Conservation (phyloP, 2,329 filamentous ascomycete genomes). For the Nemania sp. region DNA sequence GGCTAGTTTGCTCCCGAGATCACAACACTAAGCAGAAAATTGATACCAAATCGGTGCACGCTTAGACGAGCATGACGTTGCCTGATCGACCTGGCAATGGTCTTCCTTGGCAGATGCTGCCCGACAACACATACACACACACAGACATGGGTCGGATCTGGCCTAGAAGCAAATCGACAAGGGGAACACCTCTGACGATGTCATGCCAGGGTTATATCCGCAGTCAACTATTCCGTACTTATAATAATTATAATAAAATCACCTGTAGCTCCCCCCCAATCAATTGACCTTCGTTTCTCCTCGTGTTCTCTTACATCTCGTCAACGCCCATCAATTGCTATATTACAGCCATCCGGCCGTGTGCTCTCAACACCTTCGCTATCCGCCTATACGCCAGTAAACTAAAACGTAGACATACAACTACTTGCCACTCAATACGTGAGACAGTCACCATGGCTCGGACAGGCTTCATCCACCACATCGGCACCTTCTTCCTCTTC, state of each 20-base stretch:
- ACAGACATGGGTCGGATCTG: neutral
- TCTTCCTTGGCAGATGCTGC: conserved; percentile 21
- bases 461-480: conserved; percentile 55
- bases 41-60: conserved; percentile 22
- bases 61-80: conserved; percentile 31
- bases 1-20: neutral
- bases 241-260: conserved; percentile 23
- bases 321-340: neutral
- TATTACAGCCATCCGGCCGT: conserved; percentile 21
- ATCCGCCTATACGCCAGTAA: neutral
- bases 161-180: conserved; percentile 4
- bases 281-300: neutral
- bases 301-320: conserved; percentile 14
- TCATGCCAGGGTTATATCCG: conserved; percentile 8
- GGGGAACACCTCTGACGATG: conserved; percentile 26
- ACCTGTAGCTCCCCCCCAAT: conserved; percentile 6
- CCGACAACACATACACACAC: conserved; percentile 13
- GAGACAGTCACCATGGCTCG: conserved; percentile 39
- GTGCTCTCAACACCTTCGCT: neutral
- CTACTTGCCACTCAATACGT: neutral
- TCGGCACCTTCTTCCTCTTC: conserved; percentile 60
- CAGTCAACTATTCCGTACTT: neutral
- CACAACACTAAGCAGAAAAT: conserved; percentile 19
- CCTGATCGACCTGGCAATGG: conserved; percentile 17
- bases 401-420: neutral